A percentile compares a stretch with the other conserved stretches of the same genome.
These are phyloP conservation scores for Triangularia setosa DNA, from an alignment of 2,329 filamentous ascomycete species.

Conservation along the genomic window DNA sequence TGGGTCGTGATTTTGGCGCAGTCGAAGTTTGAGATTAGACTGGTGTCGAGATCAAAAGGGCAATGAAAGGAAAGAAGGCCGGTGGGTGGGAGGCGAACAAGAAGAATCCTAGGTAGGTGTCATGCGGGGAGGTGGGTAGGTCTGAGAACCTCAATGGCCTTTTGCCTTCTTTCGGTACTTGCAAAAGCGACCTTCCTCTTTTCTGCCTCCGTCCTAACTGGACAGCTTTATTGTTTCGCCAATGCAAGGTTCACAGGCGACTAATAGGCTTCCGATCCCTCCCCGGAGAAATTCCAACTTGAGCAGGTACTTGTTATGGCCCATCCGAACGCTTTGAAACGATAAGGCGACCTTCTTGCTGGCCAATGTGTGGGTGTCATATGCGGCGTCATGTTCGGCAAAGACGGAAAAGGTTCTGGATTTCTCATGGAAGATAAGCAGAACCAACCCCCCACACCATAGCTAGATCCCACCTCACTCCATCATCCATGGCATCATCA, in stretches of 20 bases:
- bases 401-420: background rate
- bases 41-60: background rate
- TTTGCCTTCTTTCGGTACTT: background rate
- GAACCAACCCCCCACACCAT: background rate
- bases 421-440: background rate
- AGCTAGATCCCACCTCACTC: background rate
- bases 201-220: background rate
- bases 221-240: background rate
- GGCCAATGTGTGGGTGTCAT: background rate
- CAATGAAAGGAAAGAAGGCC: background rate
- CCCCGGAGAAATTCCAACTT: background rate
- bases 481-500: conserved; percentile 1
- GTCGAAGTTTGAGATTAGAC: background rate
- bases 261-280: background rate
- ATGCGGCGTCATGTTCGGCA: background rate
- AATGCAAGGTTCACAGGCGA: background rate
- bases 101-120: background rate
- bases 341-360: background rate
- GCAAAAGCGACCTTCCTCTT: background rate
- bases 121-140: background rate
- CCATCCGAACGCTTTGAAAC: background rate
- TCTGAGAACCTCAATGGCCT: conserved; percentile 18
- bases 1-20: background rate
- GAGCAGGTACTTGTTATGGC: background rate
- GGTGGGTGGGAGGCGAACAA: background rate